A percentile compares a stretch with the other conserved stretches of the same genome.
Evolutionary conservation across 1,284 basidiomycete genomes (phyloP).

Genomic region (Peniophora sp.): DNA sequence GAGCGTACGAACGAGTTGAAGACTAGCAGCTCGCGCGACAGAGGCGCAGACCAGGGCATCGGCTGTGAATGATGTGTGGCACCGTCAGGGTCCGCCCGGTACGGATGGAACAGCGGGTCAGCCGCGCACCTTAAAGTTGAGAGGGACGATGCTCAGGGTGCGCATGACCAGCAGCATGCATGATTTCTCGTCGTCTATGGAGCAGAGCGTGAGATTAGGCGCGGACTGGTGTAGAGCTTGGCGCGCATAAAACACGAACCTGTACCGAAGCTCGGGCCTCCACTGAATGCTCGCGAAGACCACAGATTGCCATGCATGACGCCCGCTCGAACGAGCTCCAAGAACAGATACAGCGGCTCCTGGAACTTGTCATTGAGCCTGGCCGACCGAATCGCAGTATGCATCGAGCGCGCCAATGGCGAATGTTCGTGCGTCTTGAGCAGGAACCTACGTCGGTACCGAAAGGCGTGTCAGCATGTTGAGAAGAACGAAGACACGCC

Average conservation of each 20-base stretch:
- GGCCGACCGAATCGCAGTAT: slow-evolving; percentile 68
- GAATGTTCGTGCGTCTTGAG: slow-evolving; percentile 86
- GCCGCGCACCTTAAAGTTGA: slow-evolving; percentile 79
- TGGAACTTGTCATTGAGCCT: slow-evolving; percentile 97
- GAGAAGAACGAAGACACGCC: slow-evolving; percentile 7
- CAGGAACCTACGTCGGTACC: slow-evolving; percentile 58
- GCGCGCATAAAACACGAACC: slow-evolving; percentile 33
- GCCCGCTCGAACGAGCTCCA: slow-evolving; percentile 89
- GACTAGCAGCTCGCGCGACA: slow-evolving; percentile 92
- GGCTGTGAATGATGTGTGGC: slow-evolving; percentile 32
- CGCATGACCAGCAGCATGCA: slow-evolving; percentile 95
- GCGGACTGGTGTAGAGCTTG: slow-evolving; percentile 11
- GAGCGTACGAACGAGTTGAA: slow-evolving; percentile 97
- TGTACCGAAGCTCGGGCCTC: slow-evolving; percentile 90
- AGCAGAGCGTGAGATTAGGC: not conserved
- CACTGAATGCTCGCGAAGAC: slow-evolving; percentile 83
- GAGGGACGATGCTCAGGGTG: slow-evolving; percentile 86
- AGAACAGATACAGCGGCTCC: slow-evolving; percentile 88
- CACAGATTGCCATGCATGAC: slow-evolving; percentile 93
- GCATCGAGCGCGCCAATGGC: slow-evolving; percentile 84
- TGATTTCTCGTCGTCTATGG: slow-evolving; percentile 80
- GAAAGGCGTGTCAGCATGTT: slow-evolving; percentile 9
- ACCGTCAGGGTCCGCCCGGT: not conserved
- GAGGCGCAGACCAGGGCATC: slow-evolving; percentile 87
- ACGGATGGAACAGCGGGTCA: slow-evolving; percentile 4